Conservation (phyloP, 306 rosid species). For the Rosa persica region DNA sequence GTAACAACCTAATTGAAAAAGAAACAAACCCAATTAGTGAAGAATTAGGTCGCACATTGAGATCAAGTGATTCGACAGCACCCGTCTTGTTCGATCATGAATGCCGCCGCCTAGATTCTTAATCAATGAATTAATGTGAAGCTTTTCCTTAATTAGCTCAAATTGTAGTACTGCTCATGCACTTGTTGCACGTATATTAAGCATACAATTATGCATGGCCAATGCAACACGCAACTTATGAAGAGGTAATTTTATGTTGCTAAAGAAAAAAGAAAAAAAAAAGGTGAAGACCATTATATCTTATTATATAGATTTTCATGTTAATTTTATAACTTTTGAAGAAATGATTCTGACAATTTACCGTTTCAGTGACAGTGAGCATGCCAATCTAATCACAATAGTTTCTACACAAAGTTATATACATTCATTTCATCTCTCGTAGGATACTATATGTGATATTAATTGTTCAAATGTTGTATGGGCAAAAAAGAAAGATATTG, state of each 20-base stretch:
- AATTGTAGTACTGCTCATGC: background rate
- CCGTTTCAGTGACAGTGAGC: no score
- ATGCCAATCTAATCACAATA: no score
- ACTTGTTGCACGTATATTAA: background rate
- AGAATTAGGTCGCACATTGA: conserved; percentile 32
- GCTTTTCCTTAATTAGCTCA: background rate
- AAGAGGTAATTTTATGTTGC: background rate
- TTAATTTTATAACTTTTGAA: no score
- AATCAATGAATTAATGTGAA: background rate
- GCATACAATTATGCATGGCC: conserved; percentile 6
- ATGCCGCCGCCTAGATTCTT: conserved; percentile 29
- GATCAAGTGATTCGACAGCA: conserved; percentile 62
- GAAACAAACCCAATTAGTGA: conserved; percentile 25
- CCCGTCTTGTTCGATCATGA: conserved; percentile 40
- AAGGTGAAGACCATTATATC: no score
- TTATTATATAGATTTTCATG: no score
- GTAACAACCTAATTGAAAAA: conserved; percentile 40
- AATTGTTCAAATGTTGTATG: no score
- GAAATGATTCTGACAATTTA: no score
- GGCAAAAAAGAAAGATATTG: no score
- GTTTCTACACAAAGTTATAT: no score
- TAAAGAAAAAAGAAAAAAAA: no score
- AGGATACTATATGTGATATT: no score
- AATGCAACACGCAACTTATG: conserved; percentile 1
- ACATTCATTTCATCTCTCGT: no score